Evolutionary conservation across 352 stramenopile genomes (phyloP), one percentile per base, ranked within the genome.

Genomic region (Plasmopara viticola): DNA sequence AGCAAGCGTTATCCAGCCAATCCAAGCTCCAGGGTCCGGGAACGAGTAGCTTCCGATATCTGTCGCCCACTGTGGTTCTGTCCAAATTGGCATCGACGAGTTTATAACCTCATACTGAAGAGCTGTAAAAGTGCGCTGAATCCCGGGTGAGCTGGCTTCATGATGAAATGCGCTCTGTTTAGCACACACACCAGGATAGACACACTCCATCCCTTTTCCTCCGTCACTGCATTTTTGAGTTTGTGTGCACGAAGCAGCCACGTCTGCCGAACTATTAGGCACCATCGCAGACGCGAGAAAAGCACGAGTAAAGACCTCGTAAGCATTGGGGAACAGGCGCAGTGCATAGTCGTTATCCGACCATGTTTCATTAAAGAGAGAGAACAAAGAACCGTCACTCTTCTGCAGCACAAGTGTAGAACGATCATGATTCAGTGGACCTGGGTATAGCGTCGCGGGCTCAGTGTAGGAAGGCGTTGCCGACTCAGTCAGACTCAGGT

Each of bases 31-130:
- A 49, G 82, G 82, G 55, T 93, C 79, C 18, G 82, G 79, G 67
- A 90, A 93, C 55, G 83, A 80, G 48, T 88, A 90, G 57, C 72
- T 87, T 14, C 76, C 74, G 37, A 90, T 80, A 55, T 84, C 75
- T 0, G 44, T 43, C 37, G 69, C 66, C 82, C 82, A 93, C 30
- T 74, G 54, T 18, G 82, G 82, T 56, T 93, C 82, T 5, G 68
- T 76, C 82, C 82, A 93, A 20, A 93, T 59, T n/a, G 82, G 79
- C 66, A 85, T 72, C 4, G 33, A 73, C 15, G 70, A 70, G 48
- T 93, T 72, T n/a, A 83, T 48, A 30, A 93, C 57, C 7, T 80
- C 63, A 56, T 85, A 93, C 4, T 79, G 38, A 9, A 82, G 59
- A 6, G 67, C 33, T 6, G 59, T 70, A 4, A 53, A 51, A 3